These are phyloP conservation scores for Allium sativum DNA, from an alignment of 106 monocot species.

Conservation along the genomic window DNA sequence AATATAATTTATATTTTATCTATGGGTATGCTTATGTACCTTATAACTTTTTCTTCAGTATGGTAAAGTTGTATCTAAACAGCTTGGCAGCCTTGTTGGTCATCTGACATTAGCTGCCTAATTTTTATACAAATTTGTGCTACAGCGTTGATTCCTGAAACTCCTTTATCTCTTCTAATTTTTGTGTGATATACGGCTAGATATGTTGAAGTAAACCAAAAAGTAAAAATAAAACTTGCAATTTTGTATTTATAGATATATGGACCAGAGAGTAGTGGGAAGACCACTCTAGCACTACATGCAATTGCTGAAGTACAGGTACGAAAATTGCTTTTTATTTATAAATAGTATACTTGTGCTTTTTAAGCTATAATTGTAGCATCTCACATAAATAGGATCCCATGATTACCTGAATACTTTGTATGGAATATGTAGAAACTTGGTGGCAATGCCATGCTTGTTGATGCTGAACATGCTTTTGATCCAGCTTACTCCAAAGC, in stretches of 20 bases:
- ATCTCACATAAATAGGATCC: background rate
- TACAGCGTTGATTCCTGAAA: too few relatives aligned
- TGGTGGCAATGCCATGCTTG: conserved; percentile 99
- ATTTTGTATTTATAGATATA: conserved; percentile 45
- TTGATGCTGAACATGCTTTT: conserved; percentile 98
- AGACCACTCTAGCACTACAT: conserved; percentile 94
- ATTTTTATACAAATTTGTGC: too few relatives aligned
- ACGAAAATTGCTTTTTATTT: conserved; percentile 1
- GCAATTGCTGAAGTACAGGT: conserved; percentile 99
- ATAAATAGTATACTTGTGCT: background rate
- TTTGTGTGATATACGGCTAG: too few relatives aligned
- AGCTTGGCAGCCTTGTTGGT: too few relatives aligned
- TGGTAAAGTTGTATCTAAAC: too few relatives aligned
- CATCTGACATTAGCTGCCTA: too few relatives aligned
- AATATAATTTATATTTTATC: too few relatives aligned
- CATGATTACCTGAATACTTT: background rate
- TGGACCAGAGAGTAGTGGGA: conserved; percentile 98
- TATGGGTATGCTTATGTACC: too few relatives aligned
- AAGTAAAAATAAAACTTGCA: background rate
- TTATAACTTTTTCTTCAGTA: too few relatives aligned
- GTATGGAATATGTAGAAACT: conserved; percentile 51
- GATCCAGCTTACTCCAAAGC: conserved; percentile 95
- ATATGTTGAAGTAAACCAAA: too few relatives aligned
- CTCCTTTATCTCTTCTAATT: too few relatives aligned
- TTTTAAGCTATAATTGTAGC: background rate